Percentiles rank a stretch among this genome's conserved stretches.
These are phyloP conservation scores for Ceratocystis cubensis DNA, from an alignment of 2,329 filamentous ascomycete species.

Conservation along the genomic window DNA sequence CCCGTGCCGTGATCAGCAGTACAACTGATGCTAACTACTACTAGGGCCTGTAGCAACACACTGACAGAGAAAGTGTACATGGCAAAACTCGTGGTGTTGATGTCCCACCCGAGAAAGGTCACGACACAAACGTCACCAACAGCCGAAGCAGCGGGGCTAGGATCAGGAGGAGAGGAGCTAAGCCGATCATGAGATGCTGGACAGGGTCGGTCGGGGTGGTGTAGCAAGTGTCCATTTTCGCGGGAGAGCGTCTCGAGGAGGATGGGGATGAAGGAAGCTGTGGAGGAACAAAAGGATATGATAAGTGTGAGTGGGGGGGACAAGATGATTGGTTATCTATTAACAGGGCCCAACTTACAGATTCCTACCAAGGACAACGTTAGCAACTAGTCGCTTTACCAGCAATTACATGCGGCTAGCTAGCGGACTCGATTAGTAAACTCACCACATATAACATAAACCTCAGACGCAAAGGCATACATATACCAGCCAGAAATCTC, in stretches of 20 bases:
- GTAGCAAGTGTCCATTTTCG: conserved; percentile 77
- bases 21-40: conserved; percentile 93
- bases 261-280: conserved; percentile 90
- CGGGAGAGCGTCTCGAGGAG: conserved; percentile 85
- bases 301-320: not conserved
- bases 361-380: conserved; percentile 23
- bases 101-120: conserved; percentile 64
- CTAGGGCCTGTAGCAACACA: conserved; percentile 73
- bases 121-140: conserved; percentile 58
- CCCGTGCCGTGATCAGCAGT: conserved; percentile 90
- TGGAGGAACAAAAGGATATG: not conserved
- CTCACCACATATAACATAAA: conserved; percentile 83
- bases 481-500: conserved; percentile 92
- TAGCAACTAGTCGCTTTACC: conserved; percentile 8
- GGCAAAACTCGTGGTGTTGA: conserved; percentile 93
- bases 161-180: no score
- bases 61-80: conserved; percentile 97
- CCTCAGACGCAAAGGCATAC: conserved; percentile 92
- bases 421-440: conserved; percentile 20
- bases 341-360: conserved; percentile 24
- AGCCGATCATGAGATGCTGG: conserved; percentile 46
- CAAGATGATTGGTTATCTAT: conserved; percentile 13
- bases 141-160: not conserved
- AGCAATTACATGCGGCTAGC: not conserved
- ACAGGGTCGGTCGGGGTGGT: conserved; percentile 65